phyloP scores from a whole-genome alignment of 179 eudicot genomes.

The Silene vulgaris region DNA sequence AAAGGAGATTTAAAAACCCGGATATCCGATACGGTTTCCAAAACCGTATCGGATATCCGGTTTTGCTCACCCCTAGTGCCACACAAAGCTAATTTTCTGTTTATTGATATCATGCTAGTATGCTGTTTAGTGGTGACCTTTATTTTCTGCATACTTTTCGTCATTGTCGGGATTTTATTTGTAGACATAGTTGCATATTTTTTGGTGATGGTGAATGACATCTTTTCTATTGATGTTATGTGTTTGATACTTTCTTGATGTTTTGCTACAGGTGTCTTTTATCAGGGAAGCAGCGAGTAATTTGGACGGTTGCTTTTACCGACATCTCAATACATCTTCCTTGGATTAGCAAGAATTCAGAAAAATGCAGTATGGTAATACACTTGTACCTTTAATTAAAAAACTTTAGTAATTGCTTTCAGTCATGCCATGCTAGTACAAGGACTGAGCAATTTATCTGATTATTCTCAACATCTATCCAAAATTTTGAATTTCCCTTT shows the following conservation, averaged over 20 bases:
- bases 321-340: conserved; percentile 43
- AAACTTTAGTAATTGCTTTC: background rate
- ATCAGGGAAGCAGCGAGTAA: conserved; percentile 48
- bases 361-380: conserved; percentile 50
- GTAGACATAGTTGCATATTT: background rate
- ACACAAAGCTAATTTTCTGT: background rate
- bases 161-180: background rate
- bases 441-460: background rate
- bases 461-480: background rate
- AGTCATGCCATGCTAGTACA: background rate
- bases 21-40: too few relatives aligned
- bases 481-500: background rate
- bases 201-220: background rate
- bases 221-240: background rate
- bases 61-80: too few relatives aligned
- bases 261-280: conserved; percentile 47
- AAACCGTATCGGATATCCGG: too few relatives aligned
- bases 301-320: conserved; percentile 51
- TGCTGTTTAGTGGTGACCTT: background rate
- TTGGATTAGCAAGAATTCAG: conserved; percentile 34
- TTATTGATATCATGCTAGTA: background rate
- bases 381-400: background rate
- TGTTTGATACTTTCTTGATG: background rate
- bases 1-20: too few relatives aligned
- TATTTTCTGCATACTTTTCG: conserved; percentile 3